Conservation (phyloP, 1,139 yeast species). For the Kluyveromyces marxianus region DNA sequence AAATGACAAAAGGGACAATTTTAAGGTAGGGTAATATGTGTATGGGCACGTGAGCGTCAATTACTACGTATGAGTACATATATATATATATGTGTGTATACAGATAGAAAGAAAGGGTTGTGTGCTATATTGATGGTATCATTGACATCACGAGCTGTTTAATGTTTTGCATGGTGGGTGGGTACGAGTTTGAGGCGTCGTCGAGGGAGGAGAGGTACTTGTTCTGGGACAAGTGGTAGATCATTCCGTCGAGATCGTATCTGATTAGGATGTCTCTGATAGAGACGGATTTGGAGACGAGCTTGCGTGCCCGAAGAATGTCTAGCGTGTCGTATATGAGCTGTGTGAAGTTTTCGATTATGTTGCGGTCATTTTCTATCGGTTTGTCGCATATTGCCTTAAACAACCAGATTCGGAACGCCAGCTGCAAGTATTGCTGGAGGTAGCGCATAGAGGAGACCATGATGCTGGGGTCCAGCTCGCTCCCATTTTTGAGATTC, state of each 20-base stretch:
- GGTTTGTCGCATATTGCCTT: conserved; percentile 13
- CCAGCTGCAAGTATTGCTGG: conserved; percentile 15
- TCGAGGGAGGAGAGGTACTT: conserved; percentile 2
- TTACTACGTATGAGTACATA: too few species aligned
- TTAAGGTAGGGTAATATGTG: too few species aligned
- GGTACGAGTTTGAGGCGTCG: conserved; percentile 3
- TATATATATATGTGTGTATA: too few species aligned
- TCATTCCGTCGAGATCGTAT: conserved; percentile 21
- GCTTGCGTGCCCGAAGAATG: conserved; percentile 12
- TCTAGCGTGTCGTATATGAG: conserved; percentile 14
- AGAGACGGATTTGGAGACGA: conserved; percentile 8
- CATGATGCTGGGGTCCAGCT: conserved; percentile 6
- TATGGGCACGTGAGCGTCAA: too few species aligned
- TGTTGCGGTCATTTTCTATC: conserved; percentile 6
- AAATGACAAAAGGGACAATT: too few species aligned
- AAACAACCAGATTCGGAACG: conserved; percentile 12
- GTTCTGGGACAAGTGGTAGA: conserved; percentile 10
- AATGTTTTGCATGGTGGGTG: conserved; percentile 3
- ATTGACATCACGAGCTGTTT: conserved; percentile 2
- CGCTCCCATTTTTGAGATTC: conserved; percentile 15
- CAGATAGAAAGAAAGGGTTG: too few species aligned
- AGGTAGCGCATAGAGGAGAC: conserved; percentile 15
- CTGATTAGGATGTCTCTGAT: conserved; percentile 12
- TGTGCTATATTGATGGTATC: conserved; percentile 1
- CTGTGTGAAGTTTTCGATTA: conserved; percentile 13